Evolutionary conservation across 768 basidiomycete genomes (phyloP).

Genomic region (Gloeopeniophorella convolvens): DNA sequence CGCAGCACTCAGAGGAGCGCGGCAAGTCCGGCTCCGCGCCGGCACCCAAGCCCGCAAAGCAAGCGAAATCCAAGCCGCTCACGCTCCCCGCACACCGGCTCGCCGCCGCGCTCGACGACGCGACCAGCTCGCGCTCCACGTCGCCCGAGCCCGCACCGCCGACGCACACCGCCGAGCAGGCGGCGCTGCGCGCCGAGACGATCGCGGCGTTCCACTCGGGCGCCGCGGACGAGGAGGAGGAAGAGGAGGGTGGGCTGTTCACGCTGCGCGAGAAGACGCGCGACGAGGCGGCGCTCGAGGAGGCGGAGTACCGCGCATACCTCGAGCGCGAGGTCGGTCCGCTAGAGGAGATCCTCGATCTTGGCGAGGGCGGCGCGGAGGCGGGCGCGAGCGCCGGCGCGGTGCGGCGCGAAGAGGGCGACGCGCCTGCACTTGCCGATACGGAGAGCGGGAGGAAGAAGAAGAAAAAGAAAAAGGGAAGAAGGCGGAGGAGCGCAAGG

Average conservation of each 20-base stretch:
- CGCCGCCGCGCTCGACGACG: slow-evolving; percentile 49
- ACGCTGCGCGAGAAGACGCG: slow-evolving; percentile 69
- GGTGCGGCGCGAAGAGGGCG: slow-evolving; percentile 27
- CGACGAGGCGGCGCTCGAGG: slow-evolving; percentile 71
- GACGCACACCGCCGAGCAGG: slow-evolving; percentile 78
- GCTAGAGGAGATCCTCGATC: slow-evolving; percentile 57
- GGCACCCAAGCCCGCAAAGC: slow-evolving; percentile 24
- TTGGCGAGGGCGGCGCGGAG: slow-evolving; percentile 33
- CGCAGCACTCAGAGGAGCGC: slow-evolving; percentile 52
- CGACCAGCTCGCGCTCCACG: slow-evolving; percentile 54
- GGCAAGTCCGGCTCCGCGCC: slow-evolving; percentile 36
- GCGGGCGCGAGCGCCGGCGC: slow-evolving; percentile 22
- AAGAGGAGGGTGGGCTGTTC: slow-evolving; percentile 61
- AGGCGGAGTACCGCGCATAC: slow-evolving; percentile 80
- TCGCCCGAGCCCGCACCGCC: slow-evolving; percentile 36
- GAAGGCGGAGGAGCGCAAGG: slow-evolving; percentile 37
- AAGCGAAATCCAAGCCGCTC: slow-evolving; percentile 67
- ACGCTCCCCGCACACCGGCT: slow-evolving; percentile 71
- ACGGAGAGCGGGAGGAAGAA: slow-evolving; percentile 30
- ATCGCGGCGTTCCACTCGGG: slow-evolving; percentile 72
- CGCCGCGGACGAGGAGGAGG: slow-evolving; percentile 32
- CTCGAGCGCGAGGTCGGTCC: slow-evolving; percentile 79
- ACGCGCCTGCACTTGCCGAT: slow-evolving; percentile 23
- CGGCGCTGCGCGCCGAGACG: slow-evolving; percentile 67
- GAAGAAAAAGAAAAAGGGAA: slow-evolving; percentile 27